phyloP scores from a whole-genome alignment of 1,284 basidiomycete genomes.

The Caloboletus firmus region DNA sequence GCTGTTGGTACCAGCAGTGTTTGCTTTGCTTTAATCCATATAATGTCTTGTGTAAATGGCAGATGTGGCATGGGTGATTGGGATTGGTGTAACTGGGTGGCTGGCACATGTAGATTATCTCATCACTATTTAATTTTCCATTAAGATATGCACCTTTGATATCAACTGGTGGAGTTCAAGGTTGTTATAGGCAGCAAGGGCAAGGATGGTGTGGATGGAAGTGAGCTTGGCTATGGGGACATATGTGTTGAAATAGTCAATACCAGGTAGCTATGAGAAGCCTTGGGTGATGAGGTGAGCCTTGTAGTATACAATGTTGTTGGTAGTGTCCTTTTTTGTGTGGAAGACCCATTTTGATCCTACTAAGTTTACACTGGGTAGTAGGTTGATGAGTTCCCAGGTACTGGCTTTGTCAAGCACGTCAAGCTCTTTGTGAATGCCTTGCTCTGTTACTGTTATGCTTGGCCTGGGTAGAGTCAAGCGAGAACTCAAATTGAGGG shows the following conservation, averaged over 20 bases:
- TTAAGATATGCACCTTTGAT: conserved; percentile 8
- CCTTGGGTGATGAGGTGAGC: conserved; percentile 43
- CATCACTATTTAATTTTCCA: neutral
- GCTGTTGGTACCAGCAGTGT: too few relatives aligned
- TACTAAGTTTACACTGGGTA: conserved; percentile 8
- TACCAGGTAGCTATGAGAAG: conserved; percentile 39
- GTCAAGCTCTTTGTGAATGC: too few relatives aligned
- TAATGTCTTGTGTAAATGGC: neutral
- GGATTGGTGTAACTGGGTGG: neutral
- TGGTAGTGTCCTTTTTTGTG: conserved; percentile 31
- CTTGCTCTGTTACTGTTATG: too few relatives aligned
- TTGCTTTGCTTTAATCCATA: neutral
- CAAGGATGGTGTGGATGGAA: conserved; percentile 30
- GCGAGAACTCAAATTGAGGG: too few relatives aligned
- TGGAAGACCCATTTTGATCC: conserved; percentile 39
- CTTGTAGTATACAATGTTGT: conserved; percentile 37
- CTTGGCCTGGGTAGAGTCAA: too few relatives aligned
- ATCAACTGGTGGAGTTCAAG: neutral
- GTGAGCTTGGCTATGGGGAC: conserved; percentile 33
- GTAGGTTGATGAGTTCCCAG: conserved; percentile 8
- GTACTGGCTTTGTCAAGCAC: conserved; percentile 2
- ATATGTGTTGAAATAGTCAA: conserved; percentile 43
- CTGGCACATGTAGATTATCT: neutral
- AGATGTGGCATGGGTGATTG: neutral
- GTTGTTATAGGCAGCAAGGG: neutral